Evolutionary conservation across 805 yeast species (phyloP), one percentile per base, ranked within the genome.

Genomic region (Teunomyces stri): DNA sequence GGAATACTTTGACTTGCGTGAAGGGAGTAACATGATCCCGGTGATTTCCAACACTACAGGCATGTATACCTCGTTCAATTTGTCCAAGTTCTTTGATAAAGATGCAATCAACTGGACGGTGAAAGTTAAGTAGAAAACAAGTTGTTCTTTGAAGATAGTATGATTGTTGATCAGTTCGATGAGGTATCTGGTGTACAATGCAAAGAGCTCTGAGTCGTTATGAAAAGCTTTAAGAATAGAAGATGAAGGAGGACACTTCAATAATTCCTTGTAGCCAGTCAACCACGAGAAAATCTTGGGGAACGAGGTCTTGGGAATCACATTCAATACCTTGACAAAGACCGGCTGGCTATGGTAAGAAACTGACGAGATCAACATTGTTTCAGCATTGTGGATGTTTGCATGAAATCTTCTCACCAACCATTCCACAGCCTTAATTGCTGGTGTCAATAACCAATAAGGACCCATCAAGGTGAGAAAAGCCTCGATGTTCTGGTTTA

Each of bases 351-450:
- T 80, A 66, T 84, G 89, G 68, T 86, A 89, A n/a, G 97, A 95
- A 55, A 94, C 73, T 1, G 87, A 77, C 2, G 91, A 75, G 47
- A 92, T 66, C 39, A 94, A 61, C 28, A 94, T 61, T 46, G 74
- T 62, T 64, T 92, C 98, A 0, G 90, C 70, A 59, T 87, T 89
- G 58, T 86, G 84, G 42, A 87, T 74, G 62, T 94, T 91, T 54
- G 89, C 81, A 60, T 89, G 84, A 71, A 84, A 94, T 57, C 98
- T 79, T 70, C 99, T 85, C 15, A 94, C 85, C 20, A 91, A 80
- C 99, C 99, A 94, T 71, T 94, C 99, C 10, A 89, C 74, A 4
- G 97, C 92, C 56, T 84, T 84, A 43, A 89, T 59, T 2, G 97
- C 78, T 20, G 95, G 88, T 18, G 82, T 77, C 45, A 90, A 68